Percentiles rank a stretch among this genome's conserved stretches.
phyloP scores from a whole-genome alignment of 2,329 filamentous ascomycete genomes.

The Pseudogymnoascus sp. region DNA sequence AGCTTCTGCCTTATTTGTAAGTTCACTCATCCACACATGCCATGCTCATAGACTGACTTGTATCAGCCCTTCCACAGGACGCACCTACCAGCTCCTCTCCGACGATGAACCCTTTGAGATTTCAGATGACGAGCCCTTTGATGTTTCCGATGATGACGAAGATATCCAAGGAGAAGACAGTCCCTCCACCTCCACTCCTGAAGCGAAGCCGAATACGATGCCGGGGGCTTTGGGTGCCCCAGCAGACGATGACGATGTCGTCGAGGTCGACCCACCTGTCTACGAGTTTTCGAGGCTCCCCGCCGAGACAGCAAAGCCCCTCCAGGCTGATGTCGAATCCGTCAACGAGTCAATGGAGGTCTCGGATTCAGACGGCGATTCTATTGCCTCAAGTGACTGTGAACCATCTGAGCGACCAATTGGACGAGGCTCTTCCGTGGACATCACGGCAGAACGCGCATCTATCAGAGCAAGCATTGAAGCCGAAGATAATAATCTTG shows the following conservation, averaged over 20 bases:
- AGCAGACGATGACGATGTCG: neutral
- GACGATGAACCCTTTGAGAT: neutral
- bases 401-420: neutral
- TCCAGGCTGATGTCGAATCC: neutral
- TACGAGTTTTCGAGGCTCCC: neutral
- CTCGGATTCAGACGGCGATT: neutral
- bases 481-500: neutral
- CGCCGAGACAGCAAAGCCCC: neutral
- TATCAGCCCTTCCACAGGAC: neutral
- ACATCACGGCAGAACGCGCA: neutral
- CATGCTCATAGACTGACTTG: neutral
- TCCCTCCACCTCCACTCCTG: neutral
- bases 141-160: neutral
- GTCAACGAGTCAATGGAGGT: neutral
- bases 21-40: neutral
- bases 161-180: neutral
- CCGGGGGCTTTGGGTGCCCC: neutral
- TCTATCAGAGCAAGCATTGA: neutral
- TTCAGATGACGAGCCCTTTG: neutral
- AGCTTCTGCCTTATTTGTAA: slow-evolving; percentile 22
- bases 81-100: slow-evolving; percentile 1
- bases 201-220: neutral
- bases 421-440: neutral
- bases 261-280: neutral
- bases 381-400: neutral